Conservation (phyloP, 768 basidiomycete species). For the Suillus clintonianus region DNA sequence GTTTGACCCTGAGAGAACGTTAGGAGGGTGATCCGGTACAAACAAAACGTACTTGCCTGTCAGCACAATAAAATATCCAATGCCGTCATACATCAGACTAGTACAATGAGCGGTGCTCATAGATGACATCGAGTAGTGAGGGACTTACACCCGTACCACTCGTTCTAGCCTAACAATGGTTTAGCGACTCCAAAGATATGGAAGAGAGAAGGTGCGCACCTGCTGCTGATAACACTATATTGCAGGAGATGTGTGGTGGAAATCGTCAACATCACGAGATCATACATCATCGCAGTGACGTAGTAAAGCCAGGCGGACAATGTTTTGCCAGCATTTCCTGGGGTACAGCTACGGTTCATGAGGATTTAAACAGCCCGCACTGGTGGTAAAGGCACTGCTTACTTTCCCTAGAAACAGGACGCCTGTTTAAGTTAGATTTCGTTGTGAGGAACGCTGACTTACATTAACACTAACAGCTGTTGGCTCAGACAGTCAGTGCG, state of each 20-base stretch:
- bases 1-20: conserved; percentile 42
- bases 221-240: conserved; percentile 34
- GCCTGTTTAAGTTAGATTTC: neutral
- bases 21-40: neutral
- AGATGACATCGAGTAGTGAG: conserved; percentile 9
- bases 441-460: conserved; percentile 9
- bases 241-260: conserved; percentile 55
- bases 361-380: neutral
- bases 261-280: conserved; percentile 49
- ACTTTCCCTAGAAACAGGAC: conserved; percentile 37
- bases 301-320: conserved; percentile 60
- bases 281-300: conserved; percentile 56
- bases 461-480: conserved; percentile 23
- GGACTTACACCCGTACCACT: conserved; percentile 29
- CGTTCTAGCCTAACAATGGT: conserved; percentile 21
- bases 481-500: conserved; percentile 7
- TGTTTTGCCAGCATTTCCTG: conserved; percentile 32
- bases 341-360: conserved; percentile 47
- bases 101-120: neutral
- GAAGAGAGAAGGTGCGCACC: conserved; percentile 16
- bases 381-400: conserved; percentile 8
- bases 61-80: conserved; percentile 60
- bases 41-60: conserved; percentile 38
- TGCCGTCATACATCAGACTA: conserved; percentile 70
- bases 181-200: neutral